Evolutionary conservation across 2,329 filamentous ascomycete genomes (phyloP).

Genomic region (Diaporthe helianthi): DNA sequence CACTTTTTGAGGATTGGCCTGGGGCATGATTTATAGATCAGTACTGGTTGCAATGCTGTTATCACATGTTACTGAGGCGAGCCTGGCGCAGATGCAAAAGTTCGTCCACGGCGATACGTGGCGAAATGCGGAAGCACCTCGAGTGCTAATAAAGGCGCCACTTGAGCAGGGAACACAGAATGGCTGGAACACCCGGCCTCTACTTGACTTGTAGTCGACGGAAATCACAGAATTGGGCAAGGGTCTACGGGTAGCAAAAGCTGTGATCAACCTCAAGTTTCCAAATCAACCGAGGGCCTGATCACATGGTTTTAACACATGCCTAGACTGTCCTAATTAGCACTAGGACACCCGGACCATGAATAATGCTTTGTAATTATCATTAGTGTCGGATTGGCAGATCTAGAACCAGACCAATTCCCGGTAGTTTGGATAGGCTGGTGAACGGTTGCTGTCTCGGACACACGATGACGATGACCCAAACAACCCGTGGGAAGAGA

Average conservation of each 20-base stretch:
- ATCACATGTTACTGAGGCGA: not conserved
- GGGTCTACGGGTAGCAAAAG: not conserved
- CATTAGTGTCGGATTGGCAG: not conserved
- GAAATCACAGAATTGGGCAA: not conserved
- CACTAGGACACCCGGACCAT: not conserved
- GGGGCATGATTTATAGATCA: not conserved
- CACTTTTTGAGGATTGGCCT: not conserved
- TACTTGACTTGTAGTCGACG: not conserved
- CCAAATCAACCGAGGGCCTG: not conserved
- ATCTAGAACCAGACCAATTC: not conserved
- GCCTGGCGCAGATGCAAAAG: not conserved
- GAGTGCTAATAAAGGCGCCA: no score
- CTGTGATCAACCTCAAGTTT: not conserved
- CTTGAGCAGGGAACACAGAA: not conserved
- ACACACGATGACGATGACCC: not conserved
- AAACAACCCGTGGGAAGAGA: not conserved
- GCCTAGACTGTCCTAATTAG: not conserved
- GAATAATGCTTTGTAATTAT: not conserved
- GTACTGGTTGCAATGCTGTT: not conserved
- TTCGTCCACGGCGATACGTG: not conserved
- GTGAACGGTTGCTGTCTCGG: no score
- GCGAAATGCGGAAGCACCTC: not conserved
- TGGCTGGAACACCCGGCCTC: not conserved
- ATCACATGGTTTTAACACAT: no score
- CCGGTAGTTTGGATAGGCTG: conserved; percentile 1